A percentile compares a stretch with the other conserved stretches of the same genome.
Evolutionary conservation across 192 early-diverging fungal species (phyloP).

Genomic region (Allomyces javanicus): DNA sequence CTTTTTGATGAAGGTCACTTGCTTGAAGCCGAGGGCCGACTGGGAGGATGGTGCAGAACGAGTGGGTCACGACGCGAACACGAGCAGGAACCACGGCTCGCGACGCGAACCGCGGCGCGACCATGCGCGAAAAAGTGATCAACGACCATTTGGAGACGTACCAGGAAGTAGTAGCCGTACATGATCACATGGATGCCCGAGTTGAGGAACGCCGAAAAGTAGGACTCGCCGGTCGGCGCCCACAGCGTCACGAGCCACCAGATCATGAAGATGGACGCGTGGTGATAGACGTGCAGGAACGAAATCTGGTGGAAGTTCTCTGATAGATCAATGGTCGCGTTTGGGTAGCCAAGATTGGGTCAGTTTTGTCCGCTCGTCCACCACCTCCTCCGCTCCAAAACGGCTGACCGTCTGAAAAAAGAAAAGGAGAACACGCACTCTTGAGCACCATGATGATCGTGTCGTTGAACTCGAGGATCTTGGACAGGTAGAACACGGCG

Average conservation of each 20-base stretch:
- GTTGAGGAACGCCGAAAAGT: constrained; percentile 18
- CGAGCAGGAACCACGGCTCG: background rate
- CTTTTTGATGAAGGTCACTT: constrained; percentile 17
- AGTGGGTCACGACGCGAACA: background rate
- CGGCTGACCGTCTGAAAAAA: too few relatives aligned
- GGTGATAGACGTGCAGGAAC: constrained; percentile 27
- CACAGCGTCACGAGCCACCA: constrained; percentile 18
- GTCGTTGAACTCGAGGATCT: constrained; percentile 21
- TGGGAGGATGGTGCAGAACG: background rate
- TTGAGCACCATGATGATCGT: constrained; percentile 8
- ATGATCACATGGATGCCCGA: constrained; percentile 25
- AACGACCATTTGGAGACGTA: background rate
- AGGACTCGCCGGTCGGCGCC: constrained; percentile 19
- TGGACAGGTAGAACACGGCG: constrained; percentile 24
- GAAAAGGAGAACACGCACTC: too few relatives aligned
- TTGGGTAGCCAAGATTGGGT: background rate
- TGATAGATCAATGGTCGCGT: constrained; percentile 22
- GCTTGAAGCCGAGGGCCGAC: constrained; percentile 12
- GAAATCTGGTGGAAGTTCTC: constrained; percentile 25
- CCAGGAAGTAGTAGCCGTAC: constrained; percentile 27
- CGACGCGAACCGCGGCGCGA: too few relatives aligned
- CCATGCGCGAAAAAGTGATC: background rate
- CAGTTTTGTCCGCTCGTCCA: too few relatives aligned
- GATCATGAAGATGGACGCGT: constrained; percentile 16
- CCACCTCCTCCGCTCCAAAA: too few relatives aligned